Evolutionary conservation across 2,329 filamentous ascomycete genomes (phyloP), one percentile per base, ranked within the genome.

Genomic region (Lasiodiplodia gonubiensis): DNA sequence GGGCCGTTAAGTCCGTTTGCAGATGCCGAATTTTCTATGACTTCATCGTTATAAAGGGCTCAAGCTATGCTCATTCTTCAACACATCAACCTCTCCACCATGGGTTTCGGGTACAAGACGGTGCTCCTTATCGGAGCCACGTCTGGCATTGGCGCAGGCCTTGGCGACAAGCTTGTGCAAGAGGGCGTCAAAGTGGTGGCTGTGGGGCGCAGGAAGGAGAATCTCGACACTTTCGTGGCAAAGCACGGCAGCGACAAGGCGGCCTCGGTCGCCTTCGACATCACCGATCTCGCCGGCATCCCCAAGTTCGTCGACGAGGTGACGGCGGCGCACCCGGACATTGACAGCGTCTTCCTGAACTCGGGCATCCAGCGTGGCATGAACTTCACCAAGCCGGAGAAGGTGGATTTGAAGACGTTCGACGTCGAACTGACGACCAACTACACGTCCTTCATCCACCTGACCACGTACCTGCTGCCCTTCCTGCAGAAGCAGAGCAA

Each of bases 101-200:
- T 84, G 83, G 72, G 79, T 69, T 77, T 83, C 68, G 74, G 75
- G 46, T 86, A 86, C 77, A 83, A 82, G 70, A 85, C 86, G 74
- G 79, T 85, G 23, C 80, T 86, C 10, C 74, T 87, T 33, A 76
- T 87, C 11, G 85, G 86, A n/a, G 85, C 85, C 46, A 85, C 82
- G 16, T 81, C 79, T 18, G 83, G 84, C 35, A 84, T 85, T 59
- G 83, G 86, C 59, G 76, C 80, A 69, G 83, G 84, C 6, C 78
- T 87, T 16, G 83, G 85, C 3, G 77, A 80, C 35, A 82, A 80
- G 70, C 74, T 86, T 25, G 76, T 87, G 10, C 72, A 80, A 57
- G 80, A 83, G 68, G 83, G 82, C 37, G 80, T 80, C 67, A 76
- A 77, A 21, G 80, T 85, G 48, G 81, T 86, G 49, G 78, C 84